Base-by-base conservation (phyloP, 768 basidiomycete genomes). In the Paxillus rubicundulus region DNA sequence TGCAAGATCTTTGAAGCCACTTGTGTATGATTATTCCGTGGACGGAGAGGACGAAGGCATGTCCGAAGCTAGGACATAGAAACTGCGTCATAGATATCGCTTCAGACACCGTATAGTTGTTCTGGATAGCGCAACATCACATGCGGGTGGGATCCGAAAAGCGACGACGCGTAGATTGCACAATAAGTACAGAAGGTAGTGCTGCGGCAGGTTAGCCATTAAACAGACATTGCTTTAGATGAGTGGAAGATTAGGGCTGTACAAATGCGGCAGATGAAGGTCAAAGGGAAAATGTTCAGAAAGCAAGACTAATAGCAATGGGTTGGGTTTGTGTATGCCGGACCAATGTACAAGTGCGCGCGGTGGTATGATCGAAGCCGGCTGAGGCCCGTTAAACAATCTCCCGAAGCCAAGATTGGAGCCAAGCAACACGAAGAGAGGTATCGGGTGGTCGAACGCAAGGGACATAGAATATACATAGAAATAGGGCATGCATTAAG, bases 261-360 rank as follows among this genome's bases (percentile, higher is more conserved):
- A 70, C 69, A 72, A 68, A 67, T 72, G 70, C 79, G 76, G 77
- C 77, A 78, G 75, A 76, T 74, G 54, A 55, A 56, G 30, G 44
- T 42, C 65, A 66, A 66, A 63, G 50, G 37, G 46, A 39, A 47
- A 64, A 32, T 55, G 63, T 70, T 68, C 67, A 55, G 73, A 72
- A 72, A 69, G 72, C 71, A 67, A 67, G 56, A 60, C 55, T 61
- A 63, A 70, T 66, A 72, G 66, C 67, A 65, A 66, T 72, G 73
- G 68, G 43, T 27, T 56, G 50, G 55, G 59, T 53, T 43, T 73
- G 73, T 74, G 75, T 79, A 79, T 82, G 82, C 81, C 74, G 74
- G 75, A 74, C 78, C 80, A 82, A 74, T 81, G 82, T 86, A 86
- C 84, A 86, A 79, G 58, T 84, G 82, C 73, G 71, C 74, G 71